Evolutionary conservation across 441 rosid species (phyloP), one percentile per base, ranked within the genome.

Genomic region (Euphorbia celastroides): DNA sequence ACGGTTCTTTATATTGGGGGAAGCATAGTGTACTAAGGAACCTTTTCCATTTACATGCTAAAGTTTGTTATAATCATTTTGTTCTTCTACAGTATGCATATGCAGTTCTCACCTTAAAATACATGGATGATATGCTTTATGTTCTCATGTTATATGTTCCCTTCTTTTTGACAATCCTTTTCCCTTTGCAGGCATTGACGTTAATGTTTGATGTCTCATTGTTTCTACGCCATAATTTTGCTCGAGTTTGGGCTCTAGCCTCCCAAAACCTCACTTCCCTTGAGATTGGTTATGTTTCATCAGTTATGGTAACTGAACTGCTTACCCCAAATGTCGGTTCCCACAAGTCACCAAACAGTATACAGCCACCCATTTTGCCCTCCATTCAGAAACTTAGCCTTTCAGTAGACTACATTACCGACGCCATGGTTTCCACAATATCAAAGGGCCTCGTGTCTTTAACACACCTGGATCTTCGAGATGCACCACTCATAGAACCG

Each of bases 381-480:
- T 75, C 76, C 58, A 85, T 92, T 67, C 93, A 79, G 72, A 89
- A 82, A 59, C 71, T 92, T 41, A 83, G 84, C 26, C 93, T 92
- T 66, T 83, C 92, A 0, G 88, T 92, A 25, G 98, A 88, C 80
- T 90, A 77, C 60, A 87, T 93, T 54, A 84, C 88, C 3, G 96
- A 90, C 67, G 71, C 86, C 26, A 76, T 93, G 81, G 85, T 90
- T 41, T 72, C 84, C 64, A 80, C 90, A 32, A 84, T 93, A 75
- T 93, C 96, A 5, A 82, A 69, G 46, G 87, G 87, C 67, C 94
- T 93, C 0, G 2, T 55, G 5, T 84, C 86, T 12, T 70, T 93
- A 67, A 83, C 90, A 65, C 85, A 93, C 74, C 73, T 93, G 80
- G 98, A 93, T 74, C 86, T 93, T 68, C 89, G 86, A 66, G 98